A percentile compares a stretch with the other conserved stretches of the same genome.
Conservation (phyloP, 208 protist species). For the Vickermania ingenoplastis region DNA sequence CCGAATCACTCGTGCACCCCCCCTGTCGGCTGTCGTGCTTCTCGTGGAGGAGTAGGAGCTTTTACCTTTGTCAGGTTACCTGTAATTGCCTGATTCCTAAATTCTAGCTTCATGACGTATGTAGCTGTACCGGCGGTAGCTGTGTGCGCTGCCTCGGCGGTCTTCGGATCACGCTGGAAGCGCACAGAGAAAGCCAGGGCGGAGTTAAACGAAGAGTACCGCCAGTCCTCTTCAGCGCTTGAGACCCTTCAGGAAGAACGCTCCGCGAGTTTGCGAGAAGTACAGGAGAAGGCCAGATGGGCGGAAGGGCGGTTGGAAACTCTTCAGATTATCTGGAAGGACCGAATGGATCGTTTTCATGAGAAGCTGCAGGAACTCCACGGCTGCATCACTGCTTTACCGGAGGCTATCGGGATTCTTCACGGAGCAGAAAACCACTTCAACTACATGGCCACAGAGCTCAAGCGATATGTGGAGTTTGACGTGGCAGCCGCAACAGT, state of each 20-base stretch:
- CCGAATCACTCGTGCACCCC: no score
- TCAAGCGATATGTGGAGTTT: conserved; percentile 67
- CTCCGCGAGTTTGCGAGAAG: conserved; percentile 20
- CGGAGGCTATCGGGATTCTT: conserved; percentile 55
- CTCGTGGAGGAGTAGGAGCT: no score
- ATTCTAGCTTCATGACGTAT: no score
- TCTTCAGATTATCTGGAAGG: conserved; percentile 58
- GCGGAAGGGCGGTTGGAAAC: conserved; percentile 29
- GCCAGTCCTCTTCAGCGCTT: conserved; percentile 25
- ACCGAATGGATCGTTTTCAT: conserved; percentile 58
- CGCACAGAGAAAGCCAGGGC: conserved; percentile 34
- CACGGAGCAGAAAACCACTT: conserved; percentile 74
- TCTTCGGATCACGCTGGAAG: conserved; percentile 38
- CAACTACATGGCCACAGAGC: conserved; percentile 65
- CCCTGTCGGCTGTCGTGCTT: no score
- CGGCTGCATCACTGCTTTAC: conserved; percentile 54
- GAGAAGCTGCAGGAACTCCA: conserved; percentile 55
- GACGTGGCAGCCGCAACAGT: conserved; percentile 74
- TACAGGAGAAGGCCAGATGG: conserved; percentile 31
- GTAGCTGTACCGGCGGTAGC: no score
- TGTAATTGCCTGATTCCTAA: no score
- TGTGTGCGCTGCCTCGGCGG: no score
- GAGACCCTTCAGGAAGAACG: conserved; percentile 31
- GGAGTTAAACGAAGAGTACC: conserved; percentile 62
- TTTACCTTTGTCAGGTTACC: no score